phyloP scores from a whole-genome alignment of 768 basidiomycete genomes.

The Termitomyces eurrhizus region DNA sequence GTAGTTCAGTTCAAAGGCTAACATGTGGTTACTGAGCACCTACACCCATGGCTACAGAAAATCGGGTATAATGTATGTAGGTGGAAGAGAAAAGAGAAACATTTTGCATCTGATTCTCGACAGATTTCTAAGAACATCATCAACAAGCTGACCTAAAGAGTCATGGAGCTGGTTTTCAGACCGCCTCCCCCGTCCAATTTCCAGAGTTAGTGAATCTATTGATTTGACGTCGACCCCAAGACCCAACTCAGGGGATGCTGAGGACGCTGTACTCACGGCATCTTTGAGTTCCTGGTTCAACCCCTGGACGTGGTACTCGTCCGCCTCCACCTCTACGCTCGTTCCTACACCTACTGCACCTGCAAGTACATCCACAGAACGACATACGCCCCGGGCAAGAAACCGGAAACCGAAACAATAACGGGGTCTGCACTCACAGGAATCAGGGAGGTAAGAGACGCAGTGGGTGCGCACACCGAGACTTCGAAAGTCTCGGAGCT shows the following conservation, averaged over 20 bases:
- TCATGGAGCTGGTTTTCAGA: conserved; percentile 32
- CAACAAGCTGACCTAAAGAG: conserved; percentile 70
- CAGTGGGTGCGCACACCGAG: too few relatives aligned
- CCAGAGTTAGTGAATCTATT: conserved; percentile 19
- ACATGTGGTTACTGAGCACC: conserved; percentile 20
- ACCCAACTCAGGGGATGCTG: neutral
- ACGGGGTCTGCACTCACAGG: neutral
- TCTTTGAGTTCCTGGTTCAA: conserved; percentile 46
- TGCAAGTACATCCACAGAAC: neutral
- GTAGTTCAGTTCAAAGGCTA: neutral
- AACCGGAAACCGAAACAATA: neutral
- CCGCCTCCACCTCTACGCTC: conserved; percentile 18
- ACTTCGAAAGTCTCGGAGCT: neutral
- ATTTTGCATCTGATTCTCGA: conserved; percentile 56
- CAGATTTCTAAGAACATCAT: conserved; percentile 64
- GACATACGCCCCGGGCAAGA: neutral
- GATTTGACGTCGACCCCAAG: neutral
- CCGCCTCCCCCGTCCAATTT: conserved; percentile 21
- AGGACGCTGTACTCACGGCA: neutral
- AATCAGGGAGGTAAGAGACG: neutral
- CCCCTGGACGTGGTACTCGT: conserved; percentile 62
- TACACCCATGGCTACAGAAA: conserved; percentile 59
- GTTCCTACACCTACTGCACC: neutral
- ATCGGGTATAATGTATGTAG: conserved; percentile 1
- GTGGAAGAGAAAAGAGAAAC: conserved; percentile 14